Conservation (phyloP, 225 moss, liverwort and hornwort species). For the Polytrichum commune region DNA sequence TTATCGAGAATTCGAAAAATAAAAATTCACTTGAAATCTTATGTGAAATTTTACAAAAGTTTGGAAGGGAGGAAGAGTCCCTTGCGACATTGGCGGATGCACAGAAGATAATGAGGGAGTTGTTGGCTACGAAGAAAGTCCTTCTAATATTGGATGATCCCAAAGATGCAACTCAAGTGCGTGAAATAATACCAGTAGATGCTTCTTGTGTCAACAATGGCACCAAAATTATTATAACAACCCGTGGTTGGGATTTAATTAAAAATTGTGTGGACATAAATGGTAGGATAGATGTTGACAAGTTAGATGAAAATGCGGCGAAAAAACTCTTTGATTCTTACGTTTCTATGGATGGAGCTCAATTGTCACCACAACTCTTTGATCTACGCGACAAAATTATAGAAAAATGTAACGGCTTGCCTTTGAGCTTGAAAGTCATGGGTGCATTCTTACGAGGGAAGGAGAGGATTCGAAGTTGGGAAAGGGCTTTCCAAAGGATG, state of each 20-base stretch:
- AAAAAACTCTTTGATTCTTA: not conserved
- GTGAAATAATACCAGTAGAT: not conserved
- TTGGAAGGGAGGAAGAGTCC: not conserved
- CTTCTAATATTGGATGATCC: not conserved
- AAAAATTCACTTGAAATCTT: not conserved
- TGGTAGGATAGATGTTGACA: not conserved
- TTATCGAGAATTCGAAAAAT: not conserved
- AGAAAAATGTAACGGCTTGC: not conserved
- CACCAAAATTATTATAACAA: not conserved
- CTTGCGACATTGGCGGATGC: not conserved
- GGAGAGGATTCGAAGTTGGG: not conserved
- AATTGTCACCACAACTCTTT: not conserved
- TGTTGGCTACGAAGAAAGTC: not conserved
- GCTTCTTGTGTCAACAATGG: not conserved
- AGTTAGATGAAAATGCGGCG: not conserved
- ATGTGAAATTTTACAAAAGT: not conserved
- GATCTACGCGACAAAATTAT: not conserved
- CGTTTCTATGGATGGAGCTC: not conserved
- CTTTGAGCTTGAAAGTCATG: constrained; percentile 8
- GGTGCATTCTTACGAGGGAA: not conserved
- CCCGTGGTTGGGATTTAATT: not conserved
- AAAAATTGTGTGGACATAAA: not conserved
- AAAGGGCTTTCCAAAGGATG: not conserved
- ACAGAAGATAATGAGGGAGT: not conserved
- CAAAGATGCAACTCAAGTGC: not conserved